These are phyloP conservation scores for Boletus eberwhitei DNA, from an alignment of 768 basidiomycete species.

Conservation along the genomic window DNA sequence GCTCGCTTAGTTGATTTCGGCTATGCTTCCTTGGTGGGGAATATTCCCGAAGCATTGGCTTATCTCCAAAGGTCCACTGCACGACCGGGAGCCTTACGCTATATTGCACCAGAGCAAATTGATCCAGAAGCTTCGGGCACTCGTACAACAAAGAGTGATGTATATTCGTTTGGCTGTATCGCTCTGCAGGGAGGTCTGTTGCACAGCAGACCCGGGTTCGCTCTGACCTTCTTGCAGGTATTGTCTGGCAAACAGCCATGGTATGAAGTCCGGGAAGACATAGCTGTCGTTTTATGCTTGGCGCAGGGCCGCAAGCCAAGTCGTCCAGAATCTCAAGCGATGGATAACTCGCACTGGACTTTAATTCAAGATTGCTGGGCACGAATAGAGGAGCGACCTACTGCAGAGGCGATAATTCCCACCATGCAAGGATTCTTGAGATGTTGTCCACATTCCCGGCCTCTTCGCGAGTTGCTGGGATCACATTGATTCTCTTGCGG, in stretches of 20 bases:
- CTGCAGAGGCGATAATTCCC: background rate
- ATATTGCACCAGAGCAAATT: slow-evolving; percentile 39
- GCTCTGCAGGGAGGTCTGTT: slow-evolving; percentile 20
- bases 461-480: slow-evolving; percentile 2
- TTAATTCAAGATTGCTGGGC: slow-evolving; percentile 4
- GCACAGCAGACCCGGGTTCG: fast-evolving
- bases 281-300: slow-evolving; percentile 5
- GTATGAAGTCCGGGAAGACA: slow-evolving; percentile 1
- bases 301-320: background rate
- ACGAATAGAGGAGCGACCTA: too few species aligned
- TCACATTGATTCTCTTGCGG: too few species aligned
- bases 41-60: background rate
- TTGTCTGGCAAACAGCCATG: slow-evolving; percentile 15
- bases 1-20: slow-evolving; percentile 46
- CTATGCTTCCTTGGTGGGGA: slow-evolving; percentile 25
- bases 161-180: slow-evolving; percentile 31
- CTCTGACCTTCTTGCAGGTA: slow-evolving; percentile 16
- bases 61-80: slow-evolving; percentile 22
- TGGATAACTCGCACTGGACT: slow-evolving; percentile 10
- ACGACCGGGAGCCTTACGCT: slow-evolving; percentile 37
- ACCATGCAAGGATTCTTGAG: background rate
- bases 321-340: background rate
- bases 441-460: background rate
- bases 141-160: slow-evolving; percentile 9
- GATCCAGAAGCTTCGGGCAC: slow-evolving; percentile 5